Evolutionary conservation across 192 early-diverging fungal species (phyloP).

Genomic region (Backusella macrospora): DNA sequence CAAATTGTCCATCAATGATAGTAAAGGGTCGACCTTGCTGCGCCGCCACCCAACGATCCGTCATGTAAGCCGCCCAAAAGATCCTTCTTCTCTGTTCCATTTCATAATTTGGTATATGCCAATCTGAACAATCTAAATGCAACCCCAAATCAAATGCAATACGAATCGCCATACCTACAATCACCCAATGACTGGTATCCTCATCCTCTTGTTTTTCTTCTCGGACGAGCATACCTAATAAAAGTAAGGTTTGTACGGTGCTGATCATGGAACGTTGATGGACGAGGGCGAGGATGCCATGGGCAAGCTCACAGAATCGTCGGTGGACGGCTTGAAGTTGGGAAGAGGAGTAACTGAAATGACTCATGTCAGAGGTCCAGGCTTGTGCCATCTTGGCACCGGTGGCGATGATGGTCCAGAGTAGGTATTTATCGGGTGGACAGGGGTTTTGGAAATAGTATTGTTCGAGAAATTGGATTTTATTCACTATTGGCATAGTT

Average conservation of each 20-base stretch:
- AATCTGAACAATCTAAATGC: constrained; percentile 63
- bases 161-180: constrained; percentile 52
- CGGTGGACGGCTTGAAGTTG: background rate
- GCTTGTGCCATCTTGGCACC: background rate
- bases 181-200: constrained; percentile 32
- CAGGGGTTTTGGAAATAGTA: constrained; percentile 28
- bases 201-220: constrained; percentile 3
- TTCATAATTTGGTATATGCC: constrained; percentile 57
- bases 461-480: constrained; percentile 27
- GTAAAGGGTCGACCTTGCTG: constrained; percentile 43
- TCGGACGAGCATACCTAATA: constrained; percentile 58
- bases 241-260: constrained; percentile 62
- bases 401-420: constrained; percentile 28
- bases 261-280: constrained; percentile 58
- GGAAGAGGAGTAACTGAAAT: background rate
- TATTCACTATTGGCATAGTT: constrained; percentile 30
- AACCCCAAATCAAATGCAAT: constrained; percentile 82
- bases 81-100: constrained; percentile 65
- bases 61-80: constrained; percentile 72
- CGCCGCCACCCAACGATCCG: constrained; percentile 62
- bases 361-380: background rate
- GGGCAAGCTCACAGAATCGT: constrained; percentile 40
- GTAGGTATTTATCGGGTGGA: constrained; percentile 28
- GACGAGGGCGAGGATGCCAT: constrained; percentile 59
- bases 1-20: constrained; percentile 47